Conservation (phyloP, 2,329 filamentous ascomycete species). For the Hymenoscyphus salicellus region DNA sequence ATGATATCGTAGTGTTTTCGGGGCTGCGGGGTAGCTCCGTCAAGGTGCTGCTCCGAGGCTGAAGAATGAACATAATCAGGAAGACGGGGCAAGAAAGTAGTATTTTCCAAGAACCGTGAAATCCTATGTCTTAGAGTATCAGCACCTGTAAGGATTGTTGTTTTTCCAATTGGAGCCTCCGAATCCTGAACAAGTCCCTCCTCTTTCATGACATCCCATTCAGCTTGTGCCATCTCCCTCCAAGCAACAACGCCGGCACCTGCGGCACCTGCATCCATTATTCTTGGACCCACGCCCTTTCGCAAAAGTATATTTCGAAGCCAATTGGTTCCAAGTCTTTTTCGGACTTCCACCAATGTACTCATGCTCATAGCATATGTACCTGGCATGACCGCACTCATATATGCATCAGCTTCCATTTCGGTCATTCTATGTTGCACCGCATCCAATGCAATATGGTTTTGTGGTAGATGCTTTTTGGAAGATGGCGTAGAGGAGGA, state of each 20-base stretch:
- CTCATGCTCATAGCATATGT: constrained; percentile 67
- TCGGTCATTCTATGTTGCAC: constrained; percentile 65
- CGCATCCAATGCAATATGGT: constrained; percentile 61
- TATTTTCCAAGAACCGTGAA: constrained; percentile 77
- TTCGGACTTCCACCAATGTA: constrained; percentile 69
- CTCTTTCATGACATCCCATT: constrained; percentile 70
- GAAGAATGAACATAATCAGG: constrained; percentile 75
- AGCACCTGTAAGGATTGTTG: constrained; percentile 76
- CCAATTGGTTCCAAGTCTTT: constrained; percentile 70
- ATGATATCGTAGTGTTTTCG: constrained; percentile 87
- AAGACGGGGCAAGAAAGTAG: constrained; percentile 86
- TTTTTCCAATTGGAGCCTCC: constrained; percentile 64
- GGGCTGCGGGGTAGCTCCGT: constrained; percentile 53
- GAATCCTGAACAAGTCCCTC: constrained; percentile 43
- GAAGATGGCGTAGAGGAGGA: constrained; percentile 67
- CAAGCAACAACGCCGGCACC: constrained; percentile 73
- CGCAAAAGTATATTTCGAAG: constrained; percentile 60
- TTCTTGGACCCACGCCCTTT: constrained; percentile 53
- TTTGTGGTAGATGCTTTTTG: constrained; percentile 57
- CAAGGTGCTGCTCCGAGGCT: constrained; percentile 57
- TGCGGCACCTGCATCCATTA: constrained; percentile 72
- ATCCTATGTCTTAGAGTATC: constrained; percentile 71
- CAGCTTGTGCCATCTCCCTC: constrained; percentile 73
- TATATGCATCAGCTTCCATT: constrained; percentile 71
- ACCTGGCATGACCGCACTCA: constrained; percentile 67